Evolutionary conservation across 371 early-diverging fungal genomes (phyloP).

Genomic region (Entomophthora muscae): DNA sequence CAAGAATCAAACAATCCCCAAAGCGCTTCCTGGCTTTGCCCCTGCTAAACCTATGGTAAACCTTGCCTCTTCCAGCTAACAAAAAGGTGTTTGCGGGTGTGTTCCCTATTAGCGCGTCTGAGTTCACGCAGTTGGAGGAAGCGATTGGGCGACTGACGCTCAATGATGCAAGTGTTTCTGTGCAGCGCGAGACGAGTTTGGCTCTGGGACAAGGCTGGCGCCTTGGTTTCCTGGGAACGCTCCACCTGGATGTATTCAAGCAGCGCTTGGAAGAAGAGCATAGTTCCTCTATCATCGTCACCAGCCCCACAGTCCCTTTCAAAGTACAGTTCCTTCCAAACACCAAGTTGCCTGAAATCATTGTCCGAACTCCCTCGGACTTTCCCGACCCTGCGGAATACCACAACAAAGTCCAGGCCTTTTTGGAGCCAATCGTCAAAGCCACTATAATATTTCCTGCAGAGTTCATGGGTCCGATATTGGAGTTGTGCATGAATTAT

Average conservation of each 20-base stretch:
- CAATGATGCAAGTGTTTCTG: slow-evolving; percentile 83
- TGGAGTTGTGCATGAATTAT: slow-evolving; percentile 65
- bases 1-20: slow-evolving; percentile 21
- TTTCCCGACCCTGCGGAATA: slow-evolving; percentile 70
- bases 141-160: slow-evolving; percentile 80
- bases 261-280: slow-evolving; percentile 92
- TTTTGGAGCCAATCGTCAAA: slow-evolving; percentile 82
- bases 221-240: slow-evolving; percentile 85
- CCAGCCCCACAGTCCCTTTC: slow-evolving; percentile 87
- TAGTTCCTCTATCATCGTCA: slow-evolving; percentile 75
- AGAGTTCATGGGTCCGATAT: slow-evolving; percentile 75
- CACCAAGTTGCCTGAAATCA: slow-evolving; percentile 29
- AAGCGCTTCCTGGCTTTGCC: slow-evolving; percentile 74
- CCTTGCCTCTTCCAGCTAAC: too few species aligned
- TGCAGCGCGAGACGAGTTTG: slow-evolving; percentile 71
- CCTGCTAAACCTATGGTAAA: slow-evolving; percentile 79
- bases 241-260: slow-evolving; percentile 95
- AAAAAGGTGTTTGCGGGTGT: slow-evolving; percentile 68
- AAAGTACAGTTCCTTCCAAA: slow-evolving; percentile 22
- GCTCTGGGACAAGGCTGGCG: slow-evolving; percentile 95
- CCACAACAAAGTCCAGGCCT: slow-evolving; percentile 32
- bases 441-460: slow-evolving; percentile 86
- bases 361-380: slow-evolving; percentile 76
- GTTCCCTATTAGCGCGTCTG: slow-evolving; percentile 79
- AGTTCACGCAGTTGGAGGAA: slow-evolving; percentile 73